phyloP scores from a whole-genome alignment of 1,284 basidiomycete genomes.

The Xerocomus amazonicus region DNA sequence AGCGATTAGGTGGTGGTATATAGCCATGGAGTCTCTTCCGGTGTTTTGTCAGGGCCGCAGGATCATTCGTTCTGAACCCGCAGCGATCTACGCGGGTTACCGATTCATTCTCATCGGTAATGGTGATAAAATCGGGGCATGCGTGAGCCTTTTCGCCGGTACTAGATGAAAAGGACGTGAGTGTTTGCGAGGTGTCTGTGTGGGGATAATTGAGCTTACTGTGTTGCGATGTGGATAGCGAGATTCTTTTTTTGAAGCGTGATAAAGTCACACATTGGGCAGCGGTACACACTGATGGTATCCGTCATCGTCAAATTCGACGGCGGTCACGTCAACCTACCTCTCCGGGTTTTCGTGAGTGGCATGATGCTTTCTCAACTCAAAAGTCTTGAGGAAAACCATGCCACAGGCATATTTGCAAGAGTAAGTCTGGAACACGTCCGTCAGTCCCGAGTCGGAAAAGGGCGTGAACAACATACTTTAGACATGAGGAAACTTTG shows the following conservation, averaged over 20 bases:
- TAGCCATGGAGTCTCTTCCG: constrained; percentile 26
- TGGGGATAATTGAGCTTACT: constrained; percentile 14
- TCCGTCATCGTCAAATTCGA: background rate
- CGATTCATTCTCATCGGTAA: background rate
- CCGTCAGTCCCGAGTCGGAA: background rate
- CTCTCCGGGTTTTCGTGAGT: constrained; percentile 15
- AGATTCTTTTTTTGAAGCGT: constrained; percentile 28
- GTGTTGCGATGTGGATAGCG: constrained; percentile 17
- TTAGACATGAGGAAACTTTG: constrained; percentile 8
- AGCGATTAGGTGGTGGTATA: constrained; percentile 3
- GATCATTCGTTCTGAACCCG: constrained; percentile 27
- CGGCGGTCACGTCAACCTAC: constrained; percentile 9
- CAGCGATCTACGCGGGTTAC: constrained; percentile 5
- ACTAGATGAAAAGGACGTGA: constrained; percentile 6
- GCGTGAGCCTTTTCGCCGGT: constrained; percentile 22
- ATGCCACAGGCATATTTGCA: constrained; percentile 18
- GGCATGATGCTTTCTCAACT: constrained; percentile 25
- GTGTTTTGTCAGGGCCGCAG: constrained; percentile 28
- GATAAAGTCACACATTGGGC: constrained; percentile 19
- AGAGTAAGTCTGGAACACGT: constrained; percentile 10
- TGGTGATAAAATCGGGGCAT: constrained; percentile 20
- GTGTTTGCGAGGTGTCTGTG: background rate
- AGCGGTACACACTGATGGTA: constrained; percentile 16
- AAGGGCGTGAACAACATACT: constrained; percentile 1
- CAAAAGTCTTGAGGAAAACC: constrained; percentile 16